Percentiles rank a stretch among this genome's conserved stretches.
Conservation (phyloP, 768 basidiomycete species). For the Suillus subaureus region DNA sequence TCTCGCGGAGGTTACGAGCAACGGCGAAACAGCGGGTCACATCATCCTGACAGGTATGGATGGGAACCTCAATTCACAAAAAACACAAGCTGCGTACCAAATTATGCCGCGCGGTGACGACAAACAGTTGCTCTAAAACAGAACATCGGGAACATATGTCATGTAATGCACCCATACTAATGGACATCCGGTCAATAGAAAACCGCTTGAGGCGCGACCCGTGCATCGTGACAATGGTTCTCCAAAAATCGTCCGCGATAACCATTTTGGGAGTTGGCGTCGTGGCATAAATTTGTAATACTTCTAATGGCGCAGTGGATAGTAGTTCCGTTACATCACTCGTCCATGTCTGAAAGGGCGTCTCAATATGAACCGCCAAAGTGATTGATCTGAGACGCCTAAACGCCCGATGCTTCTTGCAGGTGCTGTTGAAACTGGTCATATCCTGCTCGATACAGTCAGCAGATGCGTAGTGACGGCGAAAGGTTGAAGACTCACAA, state of each 20-base stretch:
- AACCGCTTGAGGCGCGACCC: conserved; percentile 54
- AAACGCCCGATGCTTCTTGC: conserved; percentile 39
- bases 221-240: conserved; percentile 50
- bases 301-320: conserved; percentile 50
- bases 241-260: conserved; percentile 53
- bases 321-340: conserved; percentile 45
- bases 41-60: conserved; percentile 16
- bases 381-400: conserved; percentile 56
- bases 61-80: neutral
- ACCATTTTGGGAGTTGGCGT: conserved; percentile 41
- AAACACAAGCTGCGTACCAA: conserved; percentile 40
- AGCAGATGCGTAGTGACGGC: neutral
- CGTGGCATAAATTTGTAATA: conserved; percentile 64
- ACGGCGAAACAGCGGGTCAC: conserved; percentile 38
- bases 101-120: conserved; percentile 50
- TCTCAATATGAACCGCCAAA: conserved; percentile 47
- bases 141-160: conserved; percentile 58
- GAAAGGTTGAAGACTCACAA: conserved; percentile 45
- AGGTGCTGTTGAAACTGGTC: conserved; percentile 43
- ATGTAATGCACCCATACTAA: conserved; percentile 50
- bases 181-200: conserved; percentile 64
- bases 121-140: conserved; percentile 62
- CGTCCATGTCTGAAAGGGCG: conserved; percentile 47
- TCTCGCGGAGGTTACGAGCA: conserved; percentile 49
- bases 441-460: conserved; percentile 49